Conservation (phyloP, 306 rosid species). For the Datisca glomerata region DNA sequence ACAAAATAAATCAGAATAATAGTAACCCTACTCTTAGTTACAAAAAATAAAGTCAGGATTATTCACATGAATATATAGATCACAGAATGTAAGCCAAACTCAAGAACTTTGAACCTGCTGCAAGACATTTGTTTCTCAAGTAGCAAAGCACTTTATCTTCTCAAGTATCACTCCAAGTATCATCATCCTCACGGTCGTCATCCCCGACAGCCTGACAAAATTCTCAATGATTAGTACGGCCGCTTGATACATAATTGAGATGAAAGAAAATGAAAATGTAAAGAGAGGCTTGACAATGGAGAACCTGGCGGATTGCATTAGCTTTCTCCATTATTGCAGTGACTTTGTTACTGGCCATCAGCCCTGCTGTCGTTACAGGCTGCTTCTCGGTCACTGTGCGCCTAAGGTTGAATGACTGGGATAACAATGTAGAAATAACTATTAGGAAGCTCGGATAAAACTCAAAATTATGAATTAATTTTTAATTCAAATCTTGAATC, state of each 20-base stretch:
- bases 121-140: too few relatives aligned
- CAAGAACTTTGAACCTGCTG: too few relatives aligned
- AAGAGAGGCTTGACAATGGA: neutral
- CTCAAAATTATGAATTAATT: too few relatives aligned
- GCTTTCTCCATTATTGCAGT: constrained; percentile 96
- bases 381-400: constrained; percentile 45
- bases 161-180: constrained; percentile 78
- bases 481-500: too few relatives aligned
- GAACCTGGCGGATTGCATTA: constrained; percentile 89
- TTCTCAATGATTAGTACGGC: constrained; percentile 4
- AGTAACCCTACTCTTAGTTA: too few relatives aligned
- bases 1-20: too few relatives aligned
- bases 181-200: constrained; percentile 74
- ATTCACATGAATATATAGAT: too few relatives aligned
- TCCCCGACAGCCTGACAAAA: constrained; percentile 76
- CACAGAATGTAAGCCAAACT: too few relatives aligned
- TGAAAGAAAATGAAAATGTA: constrained; percentile 3
- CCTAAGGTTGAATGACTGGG: constrained; percentile 87
- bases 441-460: neutral
- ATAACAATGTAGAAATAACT: constrained; percentile 10
- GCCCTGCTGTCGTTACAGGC: constrained; percentile 26
- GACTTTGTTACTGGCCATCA: constrained; percentile 50
- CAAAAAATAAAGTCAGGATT: too few relatives aligned
- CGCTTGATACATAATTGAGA: neutral
- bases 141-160: too few relatives aligned